Conservation (phyloP, 116 monocot species). For the Papilionanthe hybrid region DNA sequence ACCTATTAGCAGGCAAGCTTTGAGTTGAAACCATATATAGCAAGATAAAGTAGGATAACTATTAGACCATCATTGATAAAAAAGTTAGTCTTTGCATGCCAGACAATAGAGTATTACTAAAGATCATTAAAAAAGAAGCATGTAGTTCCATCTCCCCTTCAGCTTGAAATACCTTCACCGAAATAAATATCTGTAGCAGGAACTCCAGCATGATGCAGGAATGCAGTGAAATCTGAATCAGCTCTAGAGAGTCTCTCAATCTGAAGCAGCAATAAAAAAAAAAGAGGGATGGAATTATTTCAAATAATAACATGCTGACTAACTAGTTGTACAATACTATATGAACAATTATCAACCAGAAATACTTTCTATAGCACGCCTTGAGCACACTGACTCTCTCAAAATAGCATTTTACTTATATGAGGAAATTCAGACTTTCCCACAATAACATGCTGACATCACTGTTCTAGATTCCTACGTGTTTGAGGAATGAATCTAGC, state of each 20-base stretch:
- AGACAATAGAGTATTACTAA: not conserved
- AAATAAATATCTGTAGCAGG: slow-evolving; percentile 74
- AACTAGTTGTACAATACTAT: not conserved
- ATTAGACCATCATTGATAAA: not conserved
- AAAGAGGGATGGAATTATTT: not conserved
- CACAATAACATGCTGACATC: not conserved
- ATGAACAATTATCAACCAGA: not conserved
- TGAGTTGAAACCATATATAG: not conserved
- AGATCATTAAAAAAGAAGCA: not conserved
- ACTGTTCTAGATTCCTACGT: not conserved
- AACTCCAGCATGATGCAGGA: slow-evolving; percentile 79
- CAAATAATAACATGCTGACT: not conserved
- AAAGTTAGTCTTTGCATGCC: not conserved
- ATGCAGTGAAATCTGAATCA: slow-evolving; percentile 80
- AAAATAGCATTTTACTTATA: not conserved
- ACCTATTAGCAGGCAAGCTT: not conserved
- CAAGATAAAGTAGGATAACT: not conserved
- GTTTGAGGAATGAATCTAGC: no score
- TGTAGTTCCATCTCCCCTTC: not conserved
- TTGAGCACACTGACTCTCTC: not conserved
- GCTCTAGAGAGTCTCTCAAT: slow-evolving; percentile 77
- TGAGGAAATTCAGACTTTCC: not conserved
- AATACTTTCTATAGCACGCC: not conserved
- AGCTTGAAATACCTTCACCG: slow-evolving; percentile 52
- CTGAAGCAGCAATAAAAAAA: slow-evolving; percentile 24